Conservation (phyloP, 495 filamentous ascomycete genomes). For the Hapsidospora chrysogenum region DNA sequence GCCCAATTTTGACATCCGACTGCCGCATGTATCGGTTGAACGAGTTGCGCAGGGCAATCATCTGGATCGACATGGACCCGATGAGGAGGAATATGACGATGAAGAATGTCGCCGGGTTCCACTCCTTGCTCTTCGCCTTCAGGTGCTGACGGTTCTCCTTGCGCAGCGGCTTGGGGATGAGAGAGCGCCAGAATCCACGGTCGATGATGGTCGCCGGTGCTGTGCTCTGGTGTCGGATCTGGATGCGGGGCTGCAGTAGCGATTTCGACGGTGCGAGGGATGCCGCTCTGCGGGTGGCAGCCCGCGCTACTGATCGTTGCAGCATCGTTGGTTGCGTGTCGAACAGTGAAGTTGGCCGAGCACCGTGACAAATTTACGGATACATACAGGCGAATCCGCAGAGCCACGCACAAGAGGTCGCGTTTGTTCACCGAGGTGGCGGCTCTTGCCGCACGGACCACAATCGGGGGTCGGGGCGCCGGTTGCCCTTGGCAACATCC, state of each 20-base stretch:
- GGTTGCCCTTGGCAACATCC: constrained; percentile 5
- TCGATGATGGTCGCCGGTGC: constrained; percentile 40
- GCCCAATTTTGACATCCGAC: constrained; percentile 59
- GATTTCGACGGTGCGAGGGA: too few relatives aligned
- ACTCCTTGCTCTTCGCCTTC: constrained; percentile 32
- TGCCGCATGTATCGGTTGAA: constrained; percentile 52
- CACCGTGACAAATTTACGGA: too few relatives aligned
- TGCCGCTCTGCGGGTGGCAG: too few relatives aligned
- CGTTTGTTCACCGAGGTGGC: constrained; percentile 1
- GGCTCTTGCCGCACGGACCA: too few relatives aligned
- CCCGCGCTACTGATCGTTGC: too few relatives aligned
- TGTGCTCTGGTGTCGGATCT: constrained; percentile 9
- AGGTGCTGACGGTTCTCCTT: constrained; percentile 5
- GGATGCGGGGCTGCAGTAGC: too few relatives aligned
- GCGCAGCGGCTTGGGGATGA: constrained; percentile 39
- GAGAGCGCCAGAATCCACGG: constrained; percentile 49
- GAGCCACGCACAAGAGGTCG: constrained; percentile 2
- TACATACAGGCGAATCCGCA: too few relatives aligned
- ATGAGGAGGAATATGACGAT: constrained; percentile 83
- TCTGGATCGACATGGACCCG: constrained; percentile 85
- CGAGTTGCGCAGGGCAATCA: constrained; percentile 65
- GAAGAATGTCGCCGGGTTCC: constrained; percentile 89
- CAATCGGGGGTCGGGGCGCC: too few relatives aligned
- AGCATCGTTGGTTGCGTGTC: too few relatives aligned
- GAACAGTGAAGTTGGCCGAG: too few relatives aligned